A percentile compares a stretch with the other conserved stretches of the same genome.
Conservation (phyloP, 352 stramenopile genomes). For the Pythium myriotylum region DNA sequence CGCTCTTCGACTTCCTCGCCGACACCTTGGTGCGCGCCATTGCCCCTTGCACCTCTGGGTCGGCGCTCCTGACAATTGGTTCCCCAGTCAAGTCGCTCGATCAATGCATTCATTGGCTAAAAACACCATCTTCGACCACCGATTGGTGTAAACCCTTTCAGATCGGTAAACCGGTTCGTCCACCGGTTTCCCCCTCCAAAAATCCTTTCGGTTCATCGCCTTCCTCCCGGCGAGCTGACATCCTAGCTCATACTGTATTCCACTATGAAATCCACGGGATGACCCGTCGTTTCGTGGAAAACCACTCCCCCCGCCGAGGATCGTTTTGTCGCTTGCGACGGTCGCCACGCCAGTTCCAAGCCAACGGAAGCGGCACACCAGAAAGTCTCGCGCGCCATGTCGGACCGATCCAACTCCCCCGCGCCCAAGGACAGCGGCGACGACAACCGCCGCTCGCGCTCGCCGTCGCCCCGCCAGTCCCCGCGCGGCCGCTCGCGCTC, state of each 20-base stretch:
- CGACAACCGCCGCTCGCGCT: conserved; percentile 24
- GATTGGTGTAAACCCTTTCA: conserved; percentile 10
- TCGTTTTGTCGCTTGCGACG: conserved; percentile 23
- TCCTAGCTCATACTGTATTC: background rate
- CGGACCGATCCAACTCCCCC: conserved; percentile 33
- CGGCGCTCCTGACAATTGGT: conserved; percentile 19
- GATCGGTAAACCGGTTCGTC: conserved; percentile 9
- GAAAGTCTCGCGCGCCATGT: conserved; percentile 24
- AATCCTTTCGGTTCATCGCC: background rate
- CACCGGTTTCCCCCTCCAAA: conserved; percentile 14
- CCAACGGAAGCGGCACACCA: conserved; percentile 18
- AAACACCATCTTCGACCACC: no score
- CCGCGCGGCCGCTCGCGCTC: conserved; percentile 48
- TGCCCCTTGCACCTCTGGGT: background rate
- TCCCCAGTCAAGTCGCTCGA: background rate
- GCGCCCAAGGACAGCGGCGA: conserved; percentile 27
- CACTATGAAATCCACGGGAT: conserved; percentile 12
- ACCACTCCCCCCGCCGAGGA: conserved; percentile 8
- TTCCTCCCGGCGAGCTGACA: conserved; percentile 18
- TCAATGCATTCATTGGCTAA: conserved; percentile 15
- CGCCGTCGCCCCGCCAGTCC: conserved; percentile 22
- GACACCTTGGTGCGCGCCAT: conserved; percentile 58
- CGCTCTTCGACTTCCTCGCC: conserved; percentile 36
- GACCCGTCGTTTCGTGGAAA: conserved; percentile 20
- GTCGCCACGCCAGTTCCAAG: conserved; percentile 26